phyloP scores from a whole-genome alignment of 352 stramenopile species.

The Globisporangium iwayamae region DNA sequence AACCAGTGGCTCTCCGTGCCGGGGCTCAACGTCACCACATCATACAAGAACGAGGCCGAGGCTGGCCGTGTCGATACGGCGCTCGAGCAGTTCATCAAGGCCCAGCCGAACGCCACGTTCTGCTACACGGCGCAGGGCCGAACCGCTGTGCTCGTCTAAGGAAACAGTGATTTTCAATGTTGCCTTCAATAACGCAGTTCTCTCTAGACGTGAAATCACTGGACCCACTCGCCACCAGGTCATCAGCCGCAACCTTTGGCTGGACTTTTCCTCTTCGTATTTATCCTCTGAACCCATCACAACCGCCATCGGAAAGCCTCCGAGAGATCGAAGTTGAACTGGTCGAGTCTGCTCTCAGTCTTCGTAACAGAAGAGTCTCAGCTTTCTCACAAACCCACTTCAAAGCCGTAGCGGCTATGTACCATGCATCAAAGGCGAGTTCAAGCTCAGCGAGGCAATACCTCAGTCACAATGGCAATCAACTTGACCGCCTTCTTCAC shows the following conservation, averaged over 20 bases:
- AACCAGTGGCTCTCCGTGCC: slow-evolving; percentile 40
- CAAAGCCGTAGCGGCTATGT: too few relatives aligned
- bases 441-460: background rate
- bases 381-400: too few relatives aligned
- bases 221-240: background rate
- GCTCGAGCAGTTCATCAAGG: slow-evolving; percentile 25
- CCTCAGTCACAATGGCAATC: background rate
- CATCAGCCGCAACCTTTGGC: background rate
- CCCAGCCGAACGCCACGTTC: slow-evolving; percentile 5
- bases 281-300: background rate
- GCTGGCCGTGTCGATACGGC: slow-evolving; percentile 21
- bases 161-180: too few relatives aligned
- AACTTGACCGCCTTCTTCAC: background rate
- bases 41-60: slow-evolving; percentile 50
- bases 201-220: background rate
- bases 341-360: too few relatives aligned
- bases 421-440: background rate
- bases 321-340: too few relatives aligned
- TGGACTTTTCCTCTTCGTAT: background rate
- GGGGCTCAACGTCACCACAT: slow-evolving; percentile 20
- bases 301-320: background rate
- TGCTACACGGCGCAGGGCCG: slow-evolving; percentile 7
- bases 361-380: too few relatives aligned
- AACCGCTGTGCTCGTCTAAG: slow-evolving; percentile 1
- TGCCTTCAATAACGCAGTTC: too few relatives aligned